Conservation (phyloP, 1,284 basidiomycete genomes). For the Malassezia vespertilionis region DNA sequence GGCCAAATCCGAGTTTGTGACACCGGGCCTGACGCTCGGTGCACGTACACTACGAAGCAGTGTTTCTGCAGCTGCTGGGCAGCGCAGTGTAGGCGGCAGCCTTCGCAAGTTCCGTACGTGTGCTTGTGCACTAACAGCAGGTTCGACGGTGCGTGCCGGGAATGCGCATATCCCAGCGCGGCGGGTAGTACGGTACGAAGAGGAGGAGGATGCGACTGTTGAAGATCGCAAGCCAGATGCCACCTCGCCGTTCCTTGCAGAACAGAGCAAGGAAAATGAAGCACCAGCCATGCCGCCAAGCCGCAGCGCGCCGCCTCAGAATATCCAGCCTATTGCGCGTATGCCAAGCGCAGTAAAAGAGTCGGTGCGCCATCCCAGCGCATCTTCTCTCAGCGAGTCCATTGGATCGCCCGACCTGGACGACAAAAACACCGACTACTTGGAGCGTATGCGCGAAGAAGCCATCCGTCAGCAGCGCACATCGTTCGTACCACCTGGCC, state of each 20-base stretch:
- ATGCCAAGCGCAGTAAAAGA: too few relatives aligned
- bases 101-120: constrained; percentile 17
- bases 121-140: background rate
- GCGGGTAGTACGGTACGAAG: constrained; percentile 28
- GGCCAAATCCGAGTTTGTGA: background rate
- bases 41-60: constrained; percentile 5
- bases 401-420: background rate
- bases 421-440: constrained; percentile 7
- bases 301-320: background rate
- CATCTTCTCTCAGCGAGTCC: background rate
- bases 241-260: too few relatives aligned
- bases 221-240: too few relatives aligned
- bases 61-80: background rate
- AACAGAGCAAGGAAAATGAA: background rate
- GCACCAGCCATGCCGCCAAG: background rate
- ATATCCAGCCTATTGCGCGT: background rate
- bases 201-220: constrained; percentile 36
- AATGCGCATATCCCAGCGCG: constrained; percentile 28
- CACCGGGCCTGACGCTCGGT: background rate
- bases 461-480: constrained; percentile 8
- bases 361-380: background rate
- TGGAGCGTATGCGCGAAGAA: constrained; percentile 6
- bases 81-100: constrained; percentile 13
- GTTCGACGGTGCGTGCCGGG: constrained; percentile 15
- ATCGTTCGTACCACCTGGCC: background rate